Base-by-base conservation (phyloP, 176 grass and related monocot genomes). In the Raddia guianensis region DNA sequence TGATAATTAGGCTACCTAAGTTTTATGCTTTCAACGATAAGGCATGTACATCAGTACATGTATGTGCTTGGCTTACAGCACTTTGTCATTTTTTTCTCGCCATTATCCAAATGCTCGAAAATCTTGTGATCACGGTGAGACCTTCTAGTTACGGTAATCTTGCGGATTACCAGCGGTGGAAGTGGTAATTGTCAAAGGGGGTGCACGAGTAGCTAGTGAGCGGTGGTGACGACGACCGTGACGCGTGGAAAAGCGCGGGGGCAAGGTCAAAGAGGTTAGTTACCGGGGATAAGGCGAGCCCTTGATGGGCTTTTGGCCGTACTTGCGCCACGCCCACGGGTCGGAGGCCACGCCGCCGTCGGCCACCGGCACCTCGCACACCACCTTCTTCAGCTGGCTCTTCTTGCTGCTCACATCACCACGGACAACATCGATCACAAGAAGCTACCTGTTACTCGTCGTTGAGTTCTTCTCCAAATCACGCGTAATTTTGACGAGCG, bases 251-350 rank as follows among this genome's bases (percentile, higher is more conserved):
- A 83, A 70, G 40, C 4, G 2, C 9, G 33, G 2, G 9, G 33
- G n/a, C 59, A 63, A 20, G 46, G 70, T 62, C 66, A 81, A 49
- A 64, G 49, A 12, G 21, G 57, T 11, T 16, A 87, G 72, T 72
- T 91, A 95, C 97, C 97, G 86, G 1, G 97, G 97, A 90, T 88
- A 95, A 86, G 97, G 97, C 27, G 97, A 99, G 33, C 97, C 97
- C 49, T 99, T 99, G 87, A 99, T 99, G 65, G 97, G 97, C 80
- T 99, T 99, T 78, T 99, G 97, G n/a, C 97, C 97, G 34, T 99
- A 99, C 82, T 99, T 99, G n/a, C 97, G 90, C 97, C 97, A 99
- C 37, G 97, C 92, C 97, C 97, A 99, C 64, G 91, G 71, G 82
- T 99, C 97, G 43, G 82, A 84, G 19, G 97, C 84, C 67, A 84